Evolutionary conservation across 192 early-diverging fungal species (phyloP).

Genomic region (Piromyces finnis): DNA sequence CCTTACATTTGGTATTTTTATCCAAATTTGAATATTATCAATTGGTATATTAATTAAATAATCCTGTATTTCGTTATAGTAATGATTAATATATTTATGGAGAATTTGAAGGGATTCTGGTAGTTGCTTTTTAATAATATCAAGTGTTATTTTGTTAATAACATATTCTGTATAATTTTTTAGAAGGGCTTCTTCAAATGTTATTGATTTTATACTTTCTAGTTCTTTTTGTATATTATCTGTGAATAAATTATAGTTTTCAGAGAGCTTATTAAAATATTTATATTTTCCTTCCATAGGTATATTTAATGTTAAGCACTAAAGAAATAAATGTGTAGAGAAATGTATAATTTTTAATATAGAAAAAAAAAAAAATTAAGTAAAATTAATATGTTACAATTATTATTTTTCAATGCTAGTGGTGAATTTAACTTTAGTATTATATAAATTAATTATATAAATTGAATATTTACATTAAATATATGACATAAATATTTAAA

Average conservation of each 20-base stretch:
- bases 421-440: no score
- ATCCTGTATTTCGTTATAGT: neutral
- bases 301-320: neutral
- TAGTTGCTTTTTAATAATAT: neutral
- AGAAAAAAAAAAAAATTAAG: neutral
- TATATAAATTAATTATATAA: no score
- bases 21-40: neutral
- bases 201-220: neutral
- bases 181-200: neutral
- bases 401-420: no score
- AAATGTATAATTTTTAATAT: neutral
- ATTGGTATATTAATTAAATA: neutral
- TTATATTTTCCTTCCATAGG: neutral
- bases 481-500: neutral
- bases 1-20: neutral
- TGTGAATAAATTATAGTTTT: neutral
- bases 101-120: neutral
- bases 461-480: neutral
- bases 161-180: neutral
- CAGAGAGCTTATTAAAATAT: neutral
- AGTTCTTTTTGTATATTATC: neutral
- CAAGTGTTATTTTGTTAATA: neutral
- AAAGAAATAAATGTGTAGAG: no score
- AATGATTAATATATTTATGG: neutral
- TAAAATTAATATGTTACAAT: neutral